These are phyloP conservation scores for Ilex asprella DNA, from an alignment of 257 asterid genomes.

Conservation along the genomic window DNA sequence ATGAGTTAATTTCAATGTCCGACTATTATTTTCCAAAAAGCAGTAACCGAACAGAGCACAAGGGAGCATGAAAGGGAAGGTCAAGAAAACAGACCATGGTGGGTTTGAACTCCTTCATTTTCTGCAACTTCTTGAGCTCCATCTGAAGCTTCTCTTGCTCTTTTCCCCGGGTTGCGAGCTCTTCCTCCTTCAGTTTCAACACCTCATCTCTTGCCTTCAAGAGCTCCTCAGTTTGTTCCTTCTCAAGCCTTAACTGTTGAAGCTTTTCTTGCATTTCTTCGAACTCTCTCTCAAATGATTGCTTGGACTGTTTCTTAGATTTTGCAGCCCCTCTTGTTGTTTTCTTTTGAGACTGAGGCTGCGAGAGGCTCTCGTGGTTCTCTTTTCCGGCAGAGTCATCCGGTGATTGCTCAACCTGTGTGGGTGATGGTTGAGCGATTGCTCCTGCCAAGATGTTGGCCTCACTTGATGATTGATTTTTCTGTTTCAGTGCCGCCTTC, in stretches of 20 bases:
- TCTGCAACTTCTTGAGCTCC: conserved; percentile 83
- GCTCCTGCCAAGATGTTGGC: conserved; percentile 60
- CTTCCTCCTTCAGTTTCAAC: conserved; percentile 40
- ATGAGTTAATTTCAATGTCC: no score
- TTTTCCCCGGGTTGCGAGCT: conserved; percentile 40
- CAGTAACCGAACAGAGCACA: no score
- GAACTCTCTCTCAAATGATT: conserved; percentile 61
- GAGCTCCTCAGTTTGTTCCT: conserved; percentile 69
- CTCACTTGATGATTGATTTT: conserved; percentile 37
- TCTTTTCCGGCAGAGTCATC: conserved; percentile 42
- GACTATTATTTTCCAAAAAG: no score
- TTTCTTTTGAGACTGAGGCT: conserved; percentile 36
- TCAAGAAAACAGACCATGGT: conserved; percentile 36
- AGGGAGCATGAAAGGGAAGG: neutral
- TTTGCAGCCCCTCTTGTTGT: conserved; percentile 51
- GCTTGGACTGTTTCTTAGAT: conserved; percentile 34
- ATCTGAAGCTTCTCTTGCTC: conserved; percentile 66
- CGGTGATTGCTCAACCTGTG: conserved; percentile 10
- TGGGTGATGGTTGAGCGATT: conserved; percentile 26
- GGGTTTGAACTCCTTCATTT: conserved; percentile 81
- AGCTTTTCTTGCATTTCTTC: conserved; percentile 80
- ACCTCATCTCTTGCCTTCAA: conserved; percentile 46
- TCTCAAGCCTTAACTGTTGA: conserved; percentile 56
- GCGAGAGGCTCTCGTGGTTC: conserved; percentile 46
- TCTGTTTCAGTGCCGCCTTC: conserved; percentile 44